These are phyloP conservation scores for Akanthomyces muscarius DNA, from an alignment of 2,329 filamentous ascomycete genomes.

Conservation along the genomic window DNA sequence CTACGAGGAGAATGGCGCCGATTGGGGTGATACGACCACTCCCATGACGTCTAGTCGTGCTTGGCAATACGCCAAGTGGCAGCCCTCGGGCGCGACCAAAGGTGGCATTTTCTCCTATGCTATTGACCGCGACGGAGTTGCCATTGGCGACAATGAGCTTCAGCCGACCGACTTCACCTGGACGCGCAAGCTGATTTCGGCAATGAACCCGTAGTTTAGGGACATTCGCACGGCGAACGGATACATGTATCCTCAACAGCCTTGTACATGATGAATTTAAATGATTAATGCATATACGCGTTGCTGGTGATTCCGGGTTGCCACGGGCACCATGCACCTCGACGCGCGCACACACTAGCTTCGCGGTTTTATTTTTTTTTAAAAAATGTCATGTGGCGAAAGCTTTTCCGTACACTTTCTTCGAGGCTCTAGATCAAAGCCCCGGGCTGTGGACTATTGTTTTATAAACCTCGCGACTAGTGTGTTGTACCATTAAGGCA, in stretches of 20 bases:
- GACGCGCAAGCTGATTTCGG: conserved; percentile 5
- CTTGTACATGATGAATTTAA: neutral
- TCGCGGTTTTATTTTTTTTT: too few relatives aligned
- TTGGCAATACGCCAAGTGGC: conserved; percentile 14
- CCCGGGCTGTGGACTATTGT: too few relatives aligned
- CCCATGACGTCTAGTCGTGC: conserved; percentile 14
- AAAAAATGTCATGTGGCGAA: too few relatives aligned
- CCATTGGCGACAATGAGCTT: neutral
- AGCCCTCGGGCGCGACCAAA: conserved; percentile 12
- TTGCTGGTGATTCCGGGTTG: too few relatives aligned
- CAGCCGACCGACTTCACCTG: conserved; percentile 11
- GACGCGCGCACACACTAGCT: too few relatives aligned
- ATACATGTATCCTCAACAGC: neutral
- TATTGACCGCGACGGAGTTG: conserved; percentile 16
- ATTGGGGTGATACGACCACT: conserved; percentile 12
- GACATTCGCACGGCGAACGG: too few relatives aligned
- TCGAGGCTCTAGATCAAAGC: too few relatives aligned
- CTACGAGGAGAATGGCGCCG: conserved; percentile 12
- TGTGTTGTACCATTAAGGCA: too few relatives aligned
- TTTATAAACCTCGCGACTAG: too few relatives aligned
- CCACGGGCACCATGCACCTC: too few relatives aligned
- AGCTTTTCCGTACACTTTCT: too few relatives aligned
- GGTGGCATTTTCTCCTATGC: conserved; percentile 18
- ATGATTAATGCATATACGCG: too few relatives aligned
- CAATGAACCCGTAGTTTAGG: conserved; percentile 15